Evolutionary conservation across 148 eudicot species (phyloP).

Genomic region (Diospyros kaki): DNA sequence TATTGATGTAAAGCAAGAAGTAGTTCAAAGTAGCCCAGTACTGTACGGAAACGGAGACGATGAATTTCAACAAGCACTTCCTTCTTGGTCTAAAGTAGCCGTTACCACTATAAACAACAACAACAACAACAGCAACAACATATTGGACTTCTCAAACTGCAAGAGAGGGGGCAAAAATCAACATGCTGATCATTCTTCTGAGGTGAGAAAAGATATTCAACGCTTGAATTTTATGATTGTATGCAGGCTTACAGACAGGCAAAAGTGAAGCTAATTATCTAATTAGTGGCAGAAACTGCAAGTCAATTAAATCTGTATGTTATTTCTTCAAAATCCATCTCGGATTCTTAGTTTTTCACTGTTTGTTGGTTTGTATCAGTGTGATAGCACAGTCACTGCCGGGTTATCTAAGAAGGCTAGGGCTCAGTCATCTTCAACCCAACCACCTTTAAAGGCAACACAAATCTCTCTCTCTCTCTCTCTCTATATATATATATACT

Average conservation of each 20-base stretch:
- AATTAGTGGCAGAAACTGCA: too few species aligned
- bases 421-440: slow-evolving; percentile 51
- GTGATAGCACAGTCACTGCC: slow-evolving; percentile 47
- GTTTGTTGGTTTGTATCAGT: slow-evolving; percentile 23
- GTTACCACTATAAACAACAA: slow-evolving; percentile 26
- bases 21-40: neutral
- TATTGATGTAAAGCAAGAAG: slow-evolving; percentile 15
- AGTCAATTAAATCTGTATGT: too few species aligned
- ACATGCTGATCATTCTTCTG: slow-evolving; percentile 45
- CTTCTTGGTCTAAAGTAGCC: slow-evolving; percentile 28
- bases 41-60: slow-evolving; percentile 1
- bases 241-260: too few species aligned
- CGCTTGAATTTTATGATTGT: too few species aligned
- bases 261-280: too few species aligned
- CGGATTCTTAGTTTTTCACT: neutral
- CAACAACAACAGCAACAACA: slow-evolving; percentile 23
- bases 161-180: slow-evolving; percentile 26
- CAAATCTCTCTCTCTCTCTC: neutral
- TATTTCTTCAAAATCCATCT: neutral
- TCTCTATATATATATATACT: neutral
- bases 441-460: slow-evolving; percentile 66
- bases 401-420: slow-evolving; percentile 64
- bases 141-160: slow-evolving; percentile 37
- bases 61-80: neutral
- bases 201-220: slow-evolving; percentile 21